phyloP scores from a whole-genome alignment of 1,139 yeast genomes.

The Yamadazyma diddensiae region DNA sequence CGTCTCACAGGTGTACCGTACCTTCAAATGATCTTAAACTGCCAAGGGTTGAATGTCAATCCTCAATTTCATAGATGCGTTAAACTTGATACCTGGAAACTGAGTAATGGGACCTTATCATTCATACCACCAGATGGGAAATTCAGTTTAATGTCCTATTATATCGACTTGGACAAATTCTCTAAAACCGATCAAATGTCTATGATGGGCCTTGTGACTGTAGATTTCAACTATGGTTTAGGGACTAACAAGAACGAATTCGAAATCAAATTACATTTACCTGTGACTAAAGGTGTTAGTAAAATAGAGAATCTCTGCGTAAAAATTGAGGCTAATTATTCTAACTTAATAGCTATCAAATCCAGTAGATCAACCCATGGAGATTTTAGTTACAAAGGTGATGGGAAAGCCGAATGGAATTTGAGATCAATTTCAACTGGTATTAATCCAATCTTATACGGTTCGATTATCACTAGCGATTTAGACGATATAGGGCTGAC shows the following conservation, averaged over 20 bases:
- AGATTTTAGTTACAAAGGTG: constrained; percentile 55
- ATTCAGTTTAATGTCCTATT: constrained; percentile 62
- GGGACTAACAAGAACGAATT: constrained; percentile 69
- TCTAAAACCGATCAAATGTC: constrained; percentile 17
- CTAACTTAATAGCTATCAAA: constrained; percentile 32
- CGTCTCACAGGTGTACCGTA: constrained; percentile 76
- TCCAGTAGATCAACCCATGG: constrained; percentile 68
- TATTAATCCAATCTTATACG: constrained; percentile 66
- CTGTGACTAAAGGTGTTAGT: constrained; percentile 47
- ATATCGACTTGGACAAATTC: constrained; percentile 44
- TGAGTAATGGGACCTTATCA: constrained; percentile 41
- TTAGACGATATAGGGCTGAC: constrained; percentile 5
- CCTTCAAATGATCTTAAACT: constrained; percentile 52
- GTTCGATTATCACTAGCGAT: constrained; percentile 29
- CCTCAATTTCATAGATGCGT: constrained; percentile 66
- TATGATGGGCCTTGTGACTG: constrained; percentile 53
- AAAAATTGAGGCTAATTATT: constrained; percentile 28
- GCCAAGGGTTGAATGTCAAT: constrained; percentile 35
- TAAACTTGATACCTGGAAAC: constrained; percentile 43
- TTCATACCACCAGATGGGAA: constrained; percentile 91
- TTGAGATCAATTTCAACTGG: constrained; percentile 63
- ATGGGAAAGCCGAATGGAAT: constrained; percentile 69
- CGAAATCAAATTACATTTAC: constrained; percentile 63
- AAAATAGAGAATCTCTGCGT: constrained; percentile 57
- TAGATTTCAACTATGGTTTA: constrained; percentile 58